Evolutionary conservation across 1,139 yeast species (phyloP).

Genomic region (Geotrichum aggregatum): DNA sequence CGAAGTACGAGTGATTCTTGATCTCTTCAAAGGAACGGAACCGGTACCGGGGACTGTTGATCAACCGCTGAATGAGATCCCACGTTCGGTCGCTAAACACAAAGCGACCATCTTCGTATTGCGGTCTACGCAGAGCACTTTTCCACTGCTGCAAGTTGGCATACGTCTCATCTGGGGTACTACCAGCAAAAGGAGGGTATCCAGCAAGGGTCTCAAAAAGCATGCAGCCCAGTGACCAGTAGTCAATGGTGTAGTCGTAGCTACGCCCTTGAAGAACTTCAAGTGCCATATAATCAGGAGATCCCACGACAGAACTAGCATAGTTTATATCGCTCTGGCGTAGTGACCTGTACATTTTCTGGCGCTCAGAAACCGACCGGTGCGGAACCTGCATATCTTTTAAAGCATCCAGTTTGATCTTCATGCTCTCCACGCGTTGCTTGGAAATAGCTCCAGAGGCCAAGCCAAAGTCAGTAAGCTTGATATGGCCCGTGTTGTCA

Average conservation of each 20-base stretch:
- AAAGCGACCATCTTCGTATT: slow-evolving; percentile 81
- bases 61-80: slow-evolving; percentile 70
- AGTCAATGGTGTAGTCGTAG: slow-evolving; percentile 93
- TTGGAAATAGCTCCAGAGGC: slow-evolving; percentile 97
- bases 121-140: slow-evolving; percentile 81
- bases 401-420: slow-evolving; percentile 75
- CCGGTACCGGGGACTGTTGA: slow-evolving; percentile 75
- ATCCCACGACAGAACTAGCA: slow-evolving; percentile 94
- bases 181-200: slow-evolving; percentile 94
- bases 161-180: slow-evolving; percentile 90
- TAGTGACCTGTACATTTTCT: slow-evolving; percentile 71
- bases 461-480: slow-evolving; percentile 92
- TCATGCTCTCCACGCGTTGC: slow-evolving; percentile 91
- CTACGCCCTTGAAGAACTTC: slow-evolving; percentile 92
- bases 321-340: slow-evolving; percentile 64
- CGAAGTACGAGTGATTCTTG: slow-evolving; percentile 71
- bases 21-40: slow-evolving; percentile 76
- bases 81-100: slow-evolving; percentile 97
- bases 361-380: slow-evolving; percentile 82
- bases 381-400: slow-evolving; percentile 59
- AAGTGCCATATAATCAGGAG: slow-evolving; percentile 98
- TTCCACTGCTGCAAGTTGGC: slow-evolving; percentile 91
- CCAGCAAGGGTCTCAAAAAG: slow-evolving; percentile 89
- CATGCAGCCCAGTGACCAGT: slow-evolving; percentile 98
- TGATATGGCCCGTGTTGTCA: slow-evolving; percentile 91